Evolutionary conservation across 495 filamentous ascomycete genomes (phyloP).

Genomic region (Aspergillus leporis): DNA sequence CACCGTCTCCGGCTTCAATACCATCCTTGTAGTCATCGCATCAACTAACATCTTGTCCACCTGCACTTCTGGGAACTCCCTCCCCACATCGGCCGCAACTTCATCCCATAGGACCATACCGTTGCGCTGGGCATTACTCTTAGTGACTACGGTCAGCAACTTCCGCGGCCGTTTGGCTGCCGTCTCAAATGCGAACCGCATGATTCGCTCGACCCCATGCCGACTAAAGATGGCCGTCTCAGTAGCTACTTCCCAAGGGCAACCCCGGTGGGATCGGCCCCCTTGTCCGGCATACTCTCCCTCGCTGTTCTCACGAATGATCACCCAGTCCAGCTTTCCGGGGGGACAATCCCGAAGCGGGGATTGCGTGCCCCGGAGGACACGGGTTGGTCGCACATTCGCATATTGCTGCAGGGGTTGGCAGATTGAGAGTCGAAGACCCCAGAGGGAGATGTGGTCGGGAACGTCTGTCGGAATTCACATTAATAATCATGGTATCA

Average conservation of each 20-base stretch:
- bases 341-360: slow-evolving; percentile 46
- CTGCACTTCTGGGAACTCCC: slow-evolving; percentile 54
- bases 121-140: slow-evolving; percentile 59
- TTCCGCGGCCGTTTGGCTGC: slow-evolving; percentile 48
- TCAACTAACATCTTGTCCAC: slow-evolving; percentile 61
- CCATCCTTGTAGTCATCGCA: slow-evolving; percentile 60
- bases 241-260: slow-evolving; percentile 54
- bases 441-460: slow-evolving; percentile 59
- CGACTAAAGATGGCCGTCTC: slow-evolving; percentile 57
- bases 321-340: slow-evolving; percentile 54
- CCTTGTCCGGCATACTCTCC: slow-evolving; percentile 60
- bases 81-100: slow-evolving; percentile 44
- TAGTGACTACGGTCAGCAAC: slow-evolving; percentile 57
- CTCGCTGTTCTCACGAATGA: slow-evolving; percentile 59
- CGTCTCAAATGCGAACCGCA: slow-evolving; percentile 57
- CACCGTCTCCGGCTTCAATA: slow-evolving; percentile 51
- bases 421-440: slow-evolving; percentile 54
- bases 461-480: slow-evolving; percentile 45
- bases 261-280: slow-evolving; percentile 49
- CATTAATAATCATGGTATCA: slow-evolving; percentile 2
- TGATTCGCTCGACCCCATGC: slow-evolving; percentile 53
- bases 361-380: slow-evolving; percentile 50
- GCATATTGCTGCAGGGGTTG: slow-evolving; percentile 57
- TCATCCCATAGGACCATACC: slow-evolving; percentile 62
- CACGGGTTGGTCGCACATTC: slow-evolving; percentile 54